phyloP scores from a whole-genome alignment of 2,329 filamentous ascomycete species.

The Scytalidium sp. region DNA sequence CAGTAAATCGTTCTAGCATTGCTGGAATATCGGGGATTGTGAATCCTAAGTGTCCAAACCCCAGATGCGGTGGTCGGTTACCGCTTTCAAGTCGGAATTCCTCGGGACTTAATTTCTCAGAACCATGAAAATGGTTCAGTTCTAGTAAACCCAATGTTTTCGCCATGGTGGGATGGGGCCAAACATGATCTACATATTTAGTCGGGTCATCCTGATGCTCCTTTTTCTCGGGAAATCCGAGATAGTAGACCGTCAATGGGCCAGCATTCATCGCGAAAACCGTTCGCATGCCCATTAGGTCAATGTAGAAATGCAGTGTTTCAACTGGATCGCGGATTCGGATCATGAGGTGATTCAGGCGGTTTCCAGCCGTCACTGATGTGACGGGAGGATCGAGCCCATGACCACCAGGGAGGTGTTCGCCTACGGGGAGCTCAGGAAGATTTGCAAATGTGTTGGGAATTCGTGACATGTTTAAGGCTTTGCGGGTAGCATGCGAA shows the following conservation, averaged over 20 bases:
- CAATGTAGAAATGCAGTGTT: background rate
- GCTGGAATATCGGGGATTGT: slow-evolving; percentile 27
- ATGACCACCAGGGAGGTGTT: background rate
- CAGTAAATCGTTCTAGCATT: background rate
- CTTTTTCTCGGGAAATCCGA: background rate
- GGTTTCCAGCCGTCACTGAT: background rate
- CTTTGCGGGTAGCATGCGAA: too few species aligned
- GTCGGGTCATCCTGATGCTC: background rate
- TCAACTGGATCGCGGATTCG: background rate
- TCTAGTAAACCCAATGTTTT: background rate
- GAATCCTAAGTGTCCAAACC: slow-evolving; percentile 35
- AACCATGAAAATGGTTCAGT: background rate
- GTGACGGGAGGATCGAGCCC: background rate
- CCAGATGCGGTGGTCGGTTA: slow-evolving; percentile 14
- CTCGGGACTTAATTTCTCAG: background rate
- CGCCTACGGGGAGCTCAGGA: background rate
- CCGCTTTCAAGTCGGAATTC: background rate
- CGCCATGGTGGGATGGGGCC: background rate
- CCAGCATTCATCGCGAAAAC: background rate
- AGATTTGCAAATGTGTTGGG: background rate
- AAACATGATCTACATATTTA: background rate
- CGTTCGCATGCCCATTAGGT: background rate
- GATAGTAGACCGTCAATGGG: background rate
- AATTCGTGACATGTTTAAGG: background rate
- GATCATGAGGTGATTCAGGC: background rate